Conservation (phyloP, 179 eudicot genomes). For the Vitellaria paradoxa region DNA sequence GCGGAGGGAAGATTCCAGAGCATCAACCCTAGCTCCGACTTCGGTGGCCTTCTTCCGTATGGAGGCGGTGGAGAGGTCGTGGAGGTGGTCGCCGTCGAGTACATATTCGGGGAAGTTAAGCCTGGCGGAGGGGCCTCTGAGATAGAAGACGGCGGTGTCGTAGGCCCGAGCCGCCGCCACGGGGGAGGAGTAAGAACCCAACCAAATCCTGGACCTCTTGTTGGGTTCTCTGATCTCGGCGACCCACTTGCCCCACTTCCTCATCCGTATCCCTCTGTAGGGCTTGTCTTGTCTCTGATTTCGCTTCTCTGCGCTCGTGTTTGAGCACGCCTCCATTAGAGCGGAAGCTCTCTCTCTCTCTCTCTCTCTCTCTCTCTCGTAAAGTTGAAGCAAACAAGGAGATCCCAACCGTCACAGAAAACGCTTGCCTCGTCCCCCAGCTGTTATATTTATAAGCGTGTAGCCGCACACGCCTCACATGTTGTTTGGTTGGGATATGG, state of each 20-base stretch:
- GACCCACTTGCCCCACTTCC: constrained; percentile 62
- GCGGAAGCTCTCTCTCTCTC: no score
- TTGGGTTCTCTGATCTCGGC: no score
- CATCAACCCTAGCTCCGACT: constrained; percentile 63
- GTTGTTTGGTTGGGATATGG: no score
- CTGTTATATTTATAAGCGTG: constrained; percentile 6
- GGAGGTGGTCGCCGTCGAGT: constrained; percentile 21
- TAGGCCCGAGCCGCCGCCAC: constrained; percentile 50
- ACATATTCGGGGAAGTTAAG: constrained; percentile 52
- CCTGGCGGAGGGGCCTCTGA: constrained; percentile 47
- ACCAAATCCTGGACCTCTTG: constrained; percentile 38
- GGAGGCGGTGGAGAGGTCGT: constrained; percentile 43
- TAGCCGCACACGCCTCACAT: no score
- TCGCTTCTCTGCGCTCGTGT: constrained; percentile 13
- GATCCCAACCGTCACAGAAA: constrained; percentile 9
- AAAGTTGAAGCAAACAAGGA: not conserved
- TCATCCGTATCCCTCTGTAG: constrained; percentile 56
- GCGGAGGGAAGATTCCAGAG: constrained; percentile 20
- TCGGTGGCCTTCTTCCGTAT: constrained; percentile 57
- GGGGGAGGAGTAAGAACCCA: constrained; percentile 55
- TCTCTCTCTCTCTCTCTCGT: not conserved
- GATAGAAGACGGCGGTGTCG: constrained; percentile 26
- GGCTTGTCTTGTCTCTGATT: constrained; percentile 35
- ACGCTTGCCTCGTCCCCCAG: not conserved
- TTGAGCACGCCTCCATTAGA: constrained; percentile 15